phyloP scores from a whole-genome alignment of 805 yeast genomes.

The Lipomyces starkeyi region DNA sequence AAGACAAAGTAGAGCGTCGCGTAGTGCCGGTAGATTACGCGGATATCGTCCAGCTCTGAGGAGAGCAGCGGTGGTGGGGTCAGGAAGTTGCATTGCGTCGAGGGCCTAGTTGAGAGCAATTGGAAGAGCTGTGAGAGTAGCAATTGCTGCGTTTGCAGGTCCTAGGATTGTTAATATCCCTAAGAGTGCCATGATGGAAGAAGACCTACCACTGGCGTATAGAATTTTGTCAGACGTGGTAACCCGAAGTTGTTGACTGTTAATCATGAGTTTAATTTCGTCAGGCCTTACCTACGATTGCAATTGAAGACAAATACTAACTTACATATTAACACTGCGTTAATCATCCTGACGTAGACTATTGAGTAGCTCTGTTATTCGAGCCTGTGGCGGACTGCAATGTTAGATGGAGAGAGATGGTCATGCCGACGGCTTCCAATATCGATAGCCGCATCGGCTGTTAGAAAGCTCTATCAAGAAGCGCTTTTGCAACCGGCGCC shows the following conservation, averaged over 20 bases:
- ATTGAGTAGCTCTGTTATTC: background rate
- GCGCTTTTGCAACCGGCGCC: too few relatives aligned
- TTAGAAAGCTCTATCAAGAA: too few relatives aligned
- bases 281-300: background rate
- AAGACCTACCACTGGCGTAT: constrained; percentile 68
- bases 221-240: constrained; percentile 88
- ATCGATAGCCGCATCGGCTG: background rate
- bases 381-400: background rate
- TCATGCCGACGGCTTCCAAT: too few relatives aligned
- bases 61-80: constrained; percentile 82
- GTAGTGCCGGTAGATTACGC: constrained; percentile 90
- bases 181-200: too few relatives aligned
- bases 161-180: constrained; percentile 45
- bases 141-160: constrained; percentile 78
- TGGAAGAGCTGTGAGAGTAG: constrained; percentile 82
- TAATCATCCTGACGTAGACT: constrained; percentile 66
- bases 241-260: constrained; percentile 86
- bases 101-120: constrained; percentile 70
- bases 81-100: constrained; percentile 83
- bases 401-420: background rate
- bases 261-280: too few relatives aligned
- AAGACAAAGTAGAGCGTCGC: constrained; percentile 97
- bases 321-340: constrained; percentile 82
- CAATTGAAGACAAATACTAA: constrained; percentile 34
- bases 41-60: constrained; percentile 64